Evolutionary conservation across 169 alveolate species (phyloP), one percentile per base, ranked within the genome.

Genomic region (Plasmodium vinckei): DNA sequence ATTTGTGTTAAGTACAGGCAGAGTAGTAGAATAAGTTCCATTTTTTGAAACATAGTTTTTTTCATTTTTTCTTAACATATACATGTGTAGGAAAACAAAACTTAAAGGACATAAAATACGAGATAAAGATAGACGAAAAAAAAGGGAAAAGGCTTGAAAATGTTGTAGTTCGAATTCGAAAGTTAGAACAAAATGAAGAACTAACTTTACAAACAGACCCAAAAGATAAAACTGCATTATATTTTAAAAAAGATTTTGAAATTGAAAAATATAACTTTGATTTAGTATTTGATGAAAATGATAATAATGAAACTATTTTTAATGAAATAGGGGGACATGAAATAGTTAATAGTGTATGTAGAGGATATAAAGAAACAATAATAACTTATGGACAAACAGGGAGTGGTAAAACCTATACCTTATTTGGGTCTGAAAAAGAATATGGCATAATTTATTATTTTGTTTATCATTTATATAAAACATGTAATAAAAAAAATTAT

Each of bases 331-430:
- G 89, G 3, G 89, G 89, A 4, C 89, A 77, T 44, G 25, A 42
- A 21, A 77, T 77, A 13, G 23, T 77, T 13, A 51, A 77, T n/a
- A 77, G 65, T 56, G 89, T 61, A 5, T 77, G 89, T 47, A 64
- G 39, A 7, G 89, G 89, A 64, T 77, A 47, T 64, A 77, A 64
- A 51, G 89, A 77, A 25, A 77, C 89, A 1, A 51, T 77, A 39
- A 77, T 77, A 23, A 63, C 89, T 4, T 77, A 77, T 64, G 89
- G 89, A 0, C 89, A 77, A 33, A 77, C 89, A 4, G 89, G 89
- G 1, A 77, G 89, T 64, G 89, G 89, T 1, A 77, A 77, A 77
- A 77, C 89, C 0, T 77, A 77, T 12, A 77, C 89, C 2, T 57
- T 77, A 1, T 77, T 77, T 49, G 89, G 89, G 0, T 77, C 89